Evolutionary conservation across 192 early-diverging fungal genomes (phyloP).

Genomic region (Chytriomyces confervae): DNA sequence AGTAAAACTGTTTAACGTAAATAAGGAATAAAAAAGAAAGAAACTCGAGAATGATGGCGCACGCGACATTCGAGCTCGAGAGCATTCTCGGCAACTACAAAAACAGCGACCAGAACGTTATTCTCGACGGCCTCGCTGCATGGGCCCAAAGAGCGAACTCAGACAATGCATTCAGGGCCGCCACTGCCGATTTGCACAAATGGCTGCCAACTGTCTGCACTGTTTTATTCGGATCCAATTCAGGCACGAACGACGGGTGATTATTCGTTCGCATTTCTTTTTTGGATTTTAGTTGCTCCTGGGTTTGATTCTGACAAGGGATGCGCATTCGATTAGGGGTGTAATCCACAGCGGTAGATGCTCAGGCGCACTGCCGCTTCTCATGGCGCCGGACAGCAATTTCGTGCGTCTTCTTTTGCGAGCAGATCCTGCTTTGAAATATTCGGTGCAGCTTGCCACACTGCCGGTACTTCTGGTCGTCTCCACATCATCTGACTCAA

Average conservation of each 20-base stretch:
- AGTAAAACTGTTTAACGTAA: too few relatives aligned
- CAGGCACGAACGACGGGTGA: neutral
- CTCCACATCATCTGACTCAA: neutral
- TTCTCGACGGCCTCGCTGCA: neutral
- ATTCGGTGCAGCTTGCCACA: neutral
- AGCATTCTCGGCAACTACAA: neutral
- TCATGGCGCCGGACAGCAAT: neutral
- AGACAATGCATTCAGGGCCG: neutral
- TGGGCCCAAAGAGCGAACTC: too few relatives aligned
- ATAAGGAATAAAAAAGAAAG: constrained; percentile 1
- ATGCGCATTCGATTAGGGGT: neutral
- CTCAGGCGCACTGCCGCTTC: neutral
- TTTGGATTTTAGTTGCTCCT: neutral
- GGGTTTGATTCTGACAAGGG: too few relatives aligned
- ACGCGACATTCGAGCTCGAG: neutral
- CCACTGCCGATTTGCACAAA: neutral
- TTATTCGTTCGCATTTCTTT: neutral
- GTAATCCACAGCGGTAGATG: neutral
- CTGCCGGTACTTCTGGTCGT: neutral
- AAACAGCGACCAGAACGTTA: neutral
- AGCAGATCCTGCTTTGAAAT: neutral
- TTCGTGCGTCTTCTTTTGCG: neutral
- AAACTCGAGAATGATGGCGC: neutral
- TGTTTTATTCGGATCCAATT: constrained; percentile 1
- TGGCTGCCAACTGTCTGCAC: constrained; percentile 7